Conservation (phyloP, 331 rosid species). For the Rhamnella rubrinervis region DNA sequence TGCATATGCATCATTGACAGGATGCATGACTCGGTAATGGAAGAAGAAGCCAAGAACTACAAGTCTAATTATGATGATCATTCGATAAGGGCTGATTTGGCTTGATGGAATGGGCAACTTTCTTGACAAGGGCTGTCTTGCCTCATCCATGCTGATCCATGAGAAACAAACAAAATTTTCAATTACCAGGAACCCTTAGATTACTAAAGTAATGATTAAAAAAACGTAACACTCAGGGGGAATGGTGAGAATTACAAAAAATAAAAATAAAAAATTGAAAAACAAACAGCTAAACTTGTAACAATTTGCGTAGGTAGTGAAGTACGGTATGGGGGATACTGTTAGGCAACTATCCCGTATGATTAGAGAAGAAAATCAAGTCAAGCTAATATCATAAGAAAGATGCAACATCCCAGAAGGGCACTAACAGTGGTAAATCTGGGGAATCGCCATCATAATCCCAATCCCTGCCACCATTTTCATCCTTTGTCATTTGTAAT, state of each 20-base stretch:
- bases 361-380: background rate
- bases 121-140: constrained; percentile 44
- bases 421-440: constrained; percentile 29
- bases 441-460: constrained; percentile 21
- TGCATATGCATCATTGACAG: constrained; percentile 38
- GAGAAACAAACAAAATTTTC: constrained; percentile 1
- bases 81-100: constrained; percentile 43
- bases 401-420: background rate
- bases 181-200: background rate
- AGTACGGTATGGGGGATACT: background rate
- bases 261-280: too few species aligned
- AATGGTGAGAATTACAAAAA: too few species aligned
- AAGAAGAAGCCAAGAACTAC: constrained; percentile 41
- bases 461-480: constrained; percentile 25
- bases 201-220: too few species aligned
- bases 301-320: background rate
- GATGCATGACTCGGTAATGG: constrained; percentile 41
- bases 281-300: too few species aligned
- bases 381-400: background rate
- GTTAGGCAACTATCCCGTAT: background rate
- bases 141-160: constrained; percentile 41
- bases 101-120: constrained; percentile 37
- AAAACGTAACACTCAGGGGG: too few species aligned
- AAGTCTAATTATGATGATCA: constrained; percentile 44
- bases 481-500: constrained; percentile 23